Conservation (phyloP, 2,329 filamentous ascomycete species). For the Cercospora beticola region DNA sequence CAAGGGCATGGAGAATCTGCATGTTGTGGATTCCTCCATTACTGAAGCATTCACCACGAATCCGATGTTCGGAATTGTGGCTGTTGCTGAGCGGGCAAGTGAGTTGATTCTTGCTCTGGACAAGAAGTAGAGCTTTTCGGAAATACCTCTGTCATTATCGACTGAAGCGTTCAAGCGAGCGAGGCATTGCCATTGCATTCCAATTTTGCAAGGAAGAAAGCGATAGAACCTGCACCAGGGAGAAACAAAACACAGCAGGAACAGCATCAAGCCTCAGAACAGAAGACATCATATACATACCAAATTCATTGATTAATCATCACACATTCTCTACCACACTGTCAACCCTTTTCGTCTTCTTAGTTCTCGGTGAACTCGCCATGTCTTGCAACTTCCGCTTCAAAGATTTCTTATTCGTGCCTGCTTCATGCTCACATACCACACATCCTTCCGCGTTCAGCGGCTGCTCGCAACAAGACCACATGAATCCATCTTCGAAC, state of each 20-base stretch:
- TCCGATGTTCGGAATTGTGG: conserved; percentile 57
- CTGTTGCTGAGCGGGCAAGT: conserved; percentile 53
- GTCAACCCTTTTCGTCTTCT: background rate
- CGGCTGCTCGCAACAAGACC: conserved; percentile 7
- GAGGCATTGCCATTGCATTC: background rate
- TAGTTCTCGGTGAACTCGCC: background rate
- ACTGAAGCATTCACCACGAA: conserved; percentile 54
- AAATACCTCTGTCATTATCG: background rate
- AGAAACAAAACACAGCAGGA: background rate
- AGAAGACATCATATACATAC: background rate
- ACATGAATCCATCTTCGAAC: conserved; percentile 8
- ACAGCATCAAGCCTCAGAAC: background rate
- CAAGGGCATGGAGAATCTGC: conserved; percentile 51
- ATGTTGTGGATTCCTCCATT: conserved; percentile 55
- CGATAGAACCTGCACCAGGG: background rate
- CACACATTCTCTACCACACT: background rate
- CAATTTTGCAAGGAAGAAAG: background rate
- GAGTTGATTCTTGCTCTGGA: conserved; percentile 48
- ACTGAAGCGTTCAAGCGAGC: conserved; percentile 11
- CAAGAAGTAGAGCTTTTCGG: conserved; percentile 2
- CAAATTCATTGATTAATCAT: background rate
- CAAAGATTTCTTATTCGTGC: background rate
- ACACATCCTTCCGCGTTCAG: conserved; percentile 6
- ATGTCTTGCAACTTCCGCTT: background rate
- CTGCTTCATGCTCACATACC: background rate